phyloP scores from a whole-genome alignment of 306 rosid genomes.

The Aeschynomene evenia region DNA sequence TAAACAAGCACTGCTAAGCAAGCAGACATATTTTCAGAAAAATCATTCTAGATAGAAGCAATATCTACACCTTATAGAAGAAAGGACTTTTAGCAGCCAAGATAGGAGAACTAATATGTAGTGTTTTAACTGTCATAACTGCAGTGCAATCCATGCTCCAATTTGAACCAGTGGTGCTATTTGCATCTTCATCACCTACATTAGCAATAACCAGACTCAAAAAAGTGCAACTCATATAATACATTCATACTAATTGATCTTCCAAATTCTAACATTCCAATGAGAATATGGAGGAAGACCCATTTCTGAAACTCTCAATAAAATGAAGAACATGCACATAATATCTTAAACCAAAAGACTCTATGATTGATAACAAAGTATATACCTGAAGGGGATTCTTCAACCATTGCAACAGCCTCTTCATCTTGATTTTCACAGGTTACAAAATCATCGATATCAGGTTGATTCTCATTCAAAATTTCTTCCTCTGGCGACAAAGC shows the following conservation, averaged over 20 bases:
- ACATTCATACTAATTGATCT: neutral
- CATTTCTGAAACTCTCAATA: neutral
- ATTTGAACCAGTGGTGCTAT: slow-evolving; percentile 67
- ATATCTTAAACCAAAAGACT: neutral
- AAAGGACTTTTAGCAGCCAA: slow-evolving; percentile 99
- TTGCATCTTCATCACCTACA: slow-evolving; percentile 81
- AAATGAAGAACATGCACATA: neutral
- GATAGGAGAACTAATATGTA: slow-evolving; percentile 96
- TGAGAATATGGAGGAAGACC: neutral
- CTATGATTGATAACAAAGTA: neutral
- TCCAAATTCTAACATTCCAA: neutral
- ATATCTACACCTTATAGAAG: slow-evolving; percentile 78
- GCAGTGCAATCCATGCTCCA: slow-evolving; percentile 79
- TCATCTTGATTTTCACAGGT: slow-evolving; percentile 72
- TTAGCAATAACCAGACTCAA: slow-evolving; percentile 14
- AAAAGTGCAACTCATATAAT: slow-evolving; percentile 4
- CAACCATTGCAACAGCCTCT: slow-evolving; percentile 79
- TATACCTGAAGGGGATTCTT: slow-evolving; percentile 78
- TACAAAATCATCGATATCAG: slow-evolving; percentile 75
- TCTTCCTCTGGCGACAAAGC: slow-evolving; percentile 72
- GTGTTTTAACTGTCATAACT: slow-evolving; percentile 70
- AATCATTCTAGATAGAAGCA: slow-evolving; percentile 16
- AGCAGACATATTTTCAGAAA: neutral
- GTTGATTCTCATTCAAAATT: slow-evolving; percentile 66
- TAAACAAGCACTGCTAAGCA: slow-evolving; percentile 23